A percentile compares a stretch with the other conserved stretches of the same genome.
Evolutionary conservation across 202 grass and related monocot genomes (phyloP).

Genomic region (Bolboschoenoplectus hybrid): DNA sequence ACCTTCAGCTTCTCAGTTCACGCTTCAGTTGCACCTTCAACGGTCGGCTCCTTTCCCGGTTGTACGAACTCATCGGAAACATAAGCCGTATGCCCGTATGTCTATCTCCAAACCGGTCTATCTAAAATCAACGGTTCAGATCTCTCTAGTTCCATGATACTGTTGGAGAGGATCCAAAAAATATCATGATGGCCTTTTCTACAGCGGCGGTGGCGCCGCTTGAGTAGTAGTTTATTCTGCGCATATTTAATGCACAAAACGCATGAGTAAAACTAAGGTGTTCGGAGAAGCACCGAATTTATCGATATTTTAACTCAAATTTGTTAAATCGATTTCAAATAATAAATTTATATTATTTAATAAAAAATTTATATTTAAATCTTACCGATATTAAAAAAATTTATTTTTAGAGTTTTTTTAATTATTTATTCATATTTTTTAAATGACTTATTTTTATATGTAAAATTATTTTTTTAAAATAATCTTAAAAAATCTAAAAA

Average conservation of each 20-base stretch:
- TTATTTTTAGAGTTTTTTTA: too few species aligned
- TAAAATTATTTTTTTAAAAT: too few species aligned
- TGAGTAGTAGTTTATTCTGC: neutral
- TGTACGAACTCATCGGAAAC: neutral
- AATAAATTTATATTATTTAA: too few species aligned
- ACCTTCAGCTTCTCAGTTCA: neutral
- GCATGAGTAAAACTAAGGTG: too few species aligned
- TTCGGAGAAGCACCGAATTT: too few species aligned
- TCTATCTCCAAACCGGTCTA: neutral
- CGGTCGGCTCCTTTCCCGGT: neutral
- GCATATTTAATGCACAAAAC: neutral
- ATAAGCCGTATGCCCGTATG: neutral
- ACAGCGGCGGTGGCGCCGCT: neutral
- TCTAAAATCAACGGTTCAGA: neutral
- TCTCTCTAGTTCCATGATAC: neutral
- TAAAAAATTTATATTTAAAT: too few species aligned
- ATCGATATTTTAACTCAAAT: too few species aligned
- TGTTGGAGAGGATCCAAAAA: neutral
- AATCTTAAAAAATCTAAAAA: too few species aligned
- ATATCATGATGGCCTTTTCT: neutral
- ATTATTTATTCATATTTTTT: too few species aligned
- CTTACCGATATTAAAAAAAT: too few species aligned
- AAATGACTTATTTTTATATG: too few species aligned
- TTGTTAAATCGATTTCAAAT: too few species aligned
- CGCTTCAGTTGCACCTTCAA: neutral